Conservation (phyloP, 257 asterid species). For the Eucommia ulmoides region DNA sequence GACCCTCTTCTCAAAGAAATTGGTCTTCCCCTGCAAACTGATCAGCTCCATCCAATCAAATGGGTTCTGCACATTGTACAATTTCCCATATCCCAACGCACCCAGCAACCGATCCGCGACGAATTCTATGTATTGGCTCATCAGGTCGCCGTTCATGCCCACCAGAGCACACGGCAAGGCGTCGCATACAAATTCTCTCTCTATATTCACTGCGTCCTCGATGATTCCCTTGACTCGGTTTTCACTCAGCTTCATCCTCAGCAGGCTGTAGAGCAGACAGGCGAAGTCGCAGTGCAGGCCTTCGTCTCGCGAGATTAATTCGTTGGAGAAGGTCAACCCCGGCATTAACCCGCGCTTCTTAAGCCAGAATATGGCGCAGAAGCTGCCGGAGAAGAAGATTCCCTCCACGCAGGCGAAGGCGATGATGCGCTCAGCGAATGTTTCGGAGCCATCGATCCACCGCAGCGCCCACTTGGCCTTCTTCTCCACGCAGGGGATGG, state of each 20-base stretch:
- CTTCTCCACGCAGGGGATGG: conserved; percentile 65
- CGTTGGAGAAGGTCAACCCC: conserved; percentile 72
- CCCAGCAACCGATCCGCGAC: conserved; percentile 72
- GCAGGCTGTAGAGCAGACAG: conserved; percentile 58
- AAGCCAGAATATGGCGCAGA: conserved; percentile 85
- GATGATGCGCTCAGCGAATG: conserved; percentile 67
- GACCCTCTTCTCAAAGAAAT: conserved; percentile 91
- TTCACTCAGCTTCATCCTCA: conserved; percentile 57
- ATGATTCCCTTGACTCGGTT: conserved; percentile 54
- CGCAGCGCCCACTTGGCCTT: conserved; percentile 87
- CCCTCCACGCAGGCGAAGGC: conserved; percentile 95
- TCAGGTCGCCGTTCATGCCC: conserved; percentile 68
- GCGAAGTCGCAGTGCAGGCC: conserved; percentile 94
- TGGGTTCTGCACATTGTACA: conserved; percentile 58
- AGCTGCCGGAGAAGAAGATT: conserved; percentile 81
- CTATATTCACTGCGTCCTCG: conserved; percentile 64
- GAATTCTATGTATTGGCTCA: conserved; percentile 72
- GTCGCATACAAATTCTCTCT: conserved; percentile 75
- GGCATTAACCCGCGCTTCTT: conserved; percentile 90
- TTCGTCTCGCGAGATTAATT: conserved; percentile 75
- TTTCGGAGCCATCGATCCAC: conserved; percentile 82
- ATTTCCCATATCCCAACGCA: conserved; percentile 53
- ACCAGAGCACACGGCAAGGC: conserved; percentile 78
- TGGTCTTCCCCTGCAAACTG: conserved; percentile 90
- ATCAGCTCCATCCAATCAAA: conserved; percentile 97